These are phyloP conservation scores for Atkinsonella hypoxylon DNA, from an alignment of 2,329 filamentous ascomycete species.

Conservation along the genomic window DNA sequence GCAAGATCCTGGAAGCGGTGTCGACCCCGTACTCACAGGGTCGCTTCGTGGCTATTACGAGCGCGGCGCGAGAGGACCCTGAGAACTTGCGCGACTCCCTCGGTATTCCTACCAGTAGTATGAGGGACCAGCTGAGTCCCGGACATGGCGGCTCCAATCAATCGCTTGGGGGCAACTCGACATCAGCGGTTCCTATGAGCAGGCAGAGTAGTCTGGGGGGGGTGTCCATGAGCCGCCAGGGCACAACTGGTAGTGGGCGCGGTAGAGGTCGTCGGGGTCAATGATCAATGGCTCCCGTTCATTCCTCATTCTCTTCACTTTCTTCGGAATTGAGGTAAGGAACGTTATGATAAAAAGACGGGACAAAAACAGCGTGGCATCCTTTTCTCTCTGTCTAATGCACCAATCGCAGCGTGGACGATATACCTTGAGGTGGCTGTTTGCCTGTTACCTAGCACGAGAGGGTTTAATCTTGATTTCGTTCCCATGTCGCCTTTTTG, in stretches of 20 bases:
- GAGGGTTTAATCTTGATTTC: background rate
- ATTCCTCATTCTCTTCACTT: background rate
- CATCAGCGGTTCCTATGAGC: slow-evolving; percentile 36
- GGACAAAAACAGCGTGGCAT: background rate
- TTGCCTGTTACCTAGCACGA: too few species aligned
- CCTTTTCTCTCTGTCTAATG: background rate
- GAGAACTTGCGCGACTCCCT: slow-evolving; percentile 38
- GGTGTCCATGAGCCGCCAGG: slow-evolving; percentile 44
- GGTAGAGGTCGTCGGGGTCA: slow-evolving; percentile 29
- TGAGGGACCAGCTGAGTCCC: slow-evolving; percentile 29
- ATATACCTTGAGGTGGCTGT: too few species aligned
- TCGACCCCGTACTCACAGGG: slow-evolving; percentile 34
- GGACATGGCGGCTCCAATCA: slow-evolving; percentile 12
- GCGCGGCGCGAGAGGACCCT: slow-evolving; percentile 32
- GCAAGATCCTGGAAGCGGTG: slow-evolving; percentile 43
- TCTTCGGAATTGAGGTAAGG: too few species aligned
- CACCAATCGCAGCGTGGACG: too few species aligned
- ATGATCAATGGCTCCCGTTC: background rate
- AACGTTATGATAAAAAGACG: background rate
- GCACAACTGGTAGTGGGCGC: slow-evolving; percentile 36
- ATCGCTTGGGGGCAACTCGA: slow-evolving; percentile 17
- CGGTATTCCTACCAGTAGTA: slow-evolving; percentile 31
- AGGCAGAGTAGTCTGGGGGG: slow-evolving; percentile 44
- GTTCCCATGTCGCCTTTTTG: background rate
- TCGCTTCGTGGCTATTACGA: slow-evolving; percentile 36